These are phyloP conservation scores for Fusarium oligoseptatum DNA, from an alignment of 2,329 filamentous ascomycete species.

Conservation along the genomic window DNA sequence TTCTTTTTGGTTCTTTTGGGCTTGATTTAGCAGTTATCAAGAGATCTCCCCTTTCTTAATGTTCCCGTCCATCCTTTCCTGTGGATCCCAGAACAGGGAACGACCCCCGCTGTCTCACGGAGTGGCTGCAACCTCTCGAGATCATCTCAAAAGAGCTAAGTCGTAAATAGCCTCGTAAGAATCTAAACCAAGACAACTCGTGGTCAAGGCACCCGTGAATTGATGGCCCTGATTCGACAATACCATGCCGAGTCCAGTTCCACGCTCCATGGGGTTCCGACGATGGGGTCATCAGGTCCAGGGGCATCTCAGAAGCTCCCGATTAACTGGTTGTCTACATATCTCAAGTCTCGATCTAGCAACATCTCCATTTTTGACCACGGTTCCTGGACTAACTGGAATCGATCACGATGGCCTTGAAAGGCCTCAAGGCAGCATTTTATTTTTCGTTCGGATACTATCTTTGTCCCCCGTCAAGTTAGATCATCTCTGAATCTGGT, in stretches of 20 bases:
- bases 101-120: constrained; percentile 1
- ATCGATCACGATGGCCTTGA: not conserved
- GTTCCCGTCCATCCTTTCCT: not conserved
- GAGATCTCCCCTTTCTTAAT: not conserved
- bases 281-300: not conserved
- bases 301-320: constrained; percentile 6
- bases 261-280: not conserved
- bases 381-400: not conserved
- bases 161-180: constrained; percentile 21
- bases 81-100: not conserved
- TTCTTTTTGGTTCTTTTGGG: not conserved
- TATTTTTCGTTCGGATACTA: not conserved
- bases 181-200: constrained; percentile 14
- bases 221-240: constrained; percentile 16
- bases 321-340: constrained; percentile 7
- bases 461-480: not conserved
- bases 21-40: not conserved
- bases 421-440: constrained; percentile 7
- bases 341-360: not conserved
- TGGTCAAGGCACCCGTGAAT: constrained; percentile 27
- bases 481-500: not conserved
- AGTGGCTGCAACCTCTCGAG: constrained; percentile 6
- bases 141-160: constrained; percentile 11
- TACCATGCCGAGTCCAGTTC: not conserved
- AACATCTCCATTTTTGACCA: not conserved